Conservation (phyloP, 768 basidiomycete genomes). For the Exidia glandulosa region DNA sequence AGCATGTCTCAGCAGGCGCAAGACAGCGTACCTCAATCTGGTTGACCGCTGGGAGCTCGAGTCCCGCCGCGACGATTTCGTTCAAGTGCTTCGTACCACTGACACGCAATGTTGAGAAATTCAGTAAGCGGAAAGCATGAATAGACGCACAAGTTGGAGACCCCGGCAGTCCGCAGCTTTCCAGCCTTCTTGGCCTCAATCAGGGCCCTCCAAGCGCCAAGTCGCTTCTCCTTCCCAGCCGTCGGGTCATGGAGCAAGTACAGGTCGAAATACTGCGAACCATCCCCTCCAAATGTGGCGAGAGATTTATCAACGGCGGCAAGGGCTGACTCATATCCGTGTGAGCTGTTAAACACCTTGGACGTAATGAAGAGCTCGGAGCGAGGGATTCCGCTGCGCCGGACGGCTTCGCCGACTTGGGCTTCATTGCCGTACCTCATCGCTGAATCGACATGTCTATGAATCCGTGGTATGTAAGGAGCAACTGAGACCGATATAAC, state of each 20-base stretch:
- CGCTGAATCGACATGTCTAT: constrained; percentile 70
- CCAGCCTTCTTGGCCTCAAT: constrained; percentile 47
- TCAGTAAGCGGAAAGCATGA: neutral
- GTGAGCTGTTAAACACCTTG: constrained; percentile 45
- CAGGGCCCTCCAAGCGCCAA: constrained; percentile 64
- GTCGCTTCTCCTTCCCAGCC: constrained; percentile 49
- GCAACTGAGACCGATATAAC: too few relatives aligned
- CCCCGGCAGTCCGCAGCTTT: constrained; percentile 63
- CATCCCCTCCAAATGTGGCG: constrained; percentile 46
- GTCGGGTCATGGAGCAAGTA: constrained; percentile 70
- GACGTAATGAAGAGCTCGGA: constrained; percentile 63
- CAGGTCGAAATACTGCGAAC: constrained; percentile 58
- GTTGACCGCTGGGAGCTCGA: constrained; percentile 61
- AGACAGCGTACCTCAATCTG: constrained; percentile 56
- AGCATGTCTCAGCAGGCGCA: neutral
- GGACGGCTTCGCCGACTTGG: constrained; percentile 13
- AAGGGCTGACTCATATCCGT: constrained; percentile 53
- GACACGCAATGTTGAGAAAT: neutral
- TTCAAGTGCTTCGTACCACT: constrained; percentile 65
- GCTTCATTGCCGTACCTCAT: constrained; percentile 41
- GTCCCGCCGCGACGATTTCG: constrained; percentile 54
- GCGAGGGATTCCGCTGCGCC: constrained; percentile 39
- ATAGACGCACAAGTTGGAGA: constrained; percentile 68
- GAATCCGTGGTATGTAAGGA: too few relatives aligned
- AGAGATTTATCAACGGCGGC: constrained; percentile 53